Base-by-base conservation (phyloP, 2,329 filamentous ascomycete species). In the Passalora sequoiae region DNA sequence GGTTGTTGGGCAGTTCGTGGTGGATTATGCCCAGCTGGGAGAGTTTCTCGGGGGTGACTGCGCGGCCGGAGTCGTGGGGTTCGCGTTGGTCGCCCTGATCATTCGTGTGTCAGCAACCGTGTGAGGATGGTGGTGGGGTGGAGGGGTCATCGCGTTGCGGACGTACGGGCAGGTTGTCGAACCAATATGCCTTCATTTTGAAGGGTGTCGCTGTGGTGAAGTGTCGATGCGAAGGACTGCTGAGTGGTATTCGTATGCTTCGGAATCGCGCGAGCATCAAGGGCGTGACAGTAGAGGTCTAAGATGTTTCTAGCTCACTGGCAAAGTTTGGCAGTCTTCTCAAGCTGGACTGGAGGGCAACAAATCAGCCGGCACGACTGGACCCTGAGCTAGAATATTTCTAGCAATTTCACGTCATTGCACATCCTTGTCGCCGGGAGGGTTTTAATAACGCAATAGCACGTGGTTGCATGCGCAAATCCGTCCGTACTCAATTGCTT, bases 21-120 rank as follows among this genome's bases (percentile, higher is more conserved):
- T 94, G 92, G 32, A 87, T 68, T 27, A 98, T 88, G 46, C 91
- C 91, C 13, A 97, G 74, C 42, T 77, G 74, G 51, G 74, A 66
- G 46, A 98, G 82, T 44, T 85, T 81, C 4, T 76, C 70, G 37
- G 75, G 67, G 43, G 76, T 69, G 45, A 96, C 78, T 28, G 73
- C 61, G 54, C 79, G 80, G 59, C 87, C 86, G 15, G 88, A 94
- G 71, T 96, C 83, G 70, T 98, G 92, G 40, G 86, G 78, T 31
- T 84, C 78, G 63, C 92, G 89, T 71, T 96, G 92, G 76, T 98
- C 92, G 70, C 88, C 89, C 87, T 94, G 63, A 17, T 12, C 29
- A 29, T 6, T 2, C 3, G 12, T 17, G 38, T 32, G 45, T 51
- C 37, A 47, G 35, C 16, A 32, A 6, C 6, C 6, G 30, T 17